phyloP scores from a whole-genome alignment of 2,329 filamentous ascomycete species.

The Fusarium cicatricum region DNA sequence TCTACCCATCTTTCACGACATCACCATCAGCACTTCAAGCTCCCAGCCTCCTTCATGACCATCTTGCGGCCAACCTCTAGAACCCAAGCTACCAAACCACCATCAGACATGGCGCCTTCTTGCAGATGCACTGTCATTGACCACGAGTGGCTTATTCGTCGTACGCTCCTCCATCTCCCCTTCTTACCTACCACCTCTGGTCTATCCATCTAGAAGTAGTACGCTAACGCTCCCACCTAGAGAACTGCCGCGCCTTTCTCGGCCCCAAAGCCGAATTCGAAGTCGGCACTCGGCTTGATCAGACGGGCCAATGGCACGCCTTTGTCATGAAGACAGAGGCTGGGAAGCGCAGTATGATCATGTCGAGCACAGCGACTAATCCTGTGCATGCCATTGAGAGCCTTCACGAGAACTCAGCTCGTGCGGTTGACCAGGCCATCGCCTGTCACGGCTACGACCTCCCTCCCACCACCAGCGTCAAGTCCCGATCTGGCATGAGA shows the following conservation, averaged over 20 bases:
- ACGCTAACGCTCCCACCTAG: conserved; percentile 14
- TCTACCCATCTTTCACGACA: not conserved
- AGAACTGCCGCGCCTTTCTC: conserved; percentile 41
- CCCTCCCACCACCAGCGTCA: conserved; percentile 21
- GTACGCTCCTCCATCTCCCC: conserved; percentile 3
- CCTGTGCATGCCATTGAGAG: conserved; percentile 46
- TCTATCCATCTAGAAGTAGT: not conserved
- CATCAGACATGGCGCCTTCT: conserved; percentile 20
- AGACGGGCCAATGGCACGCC: conserved; percentile 37
- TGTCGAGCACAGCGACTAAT: conserved; percentile 45
- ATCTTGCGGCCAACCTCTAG: conserved; percentile 17
- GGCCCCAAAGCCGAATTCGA: conserved; percentile 36
- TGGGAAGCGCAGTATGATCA: conserved; percentile 40
- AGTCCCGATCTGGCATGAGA: conserved; percentile 13
- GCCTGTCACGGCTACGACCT: conserved; percentile 46
- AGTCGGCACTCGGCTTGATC: conserved; percentile 37
- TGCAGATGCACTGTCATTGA: conserved; percentile 10
- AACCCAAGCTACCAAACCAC: not conserved
- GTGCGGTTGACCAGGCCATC: conserved; percentile 46
- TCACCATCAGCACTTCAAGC: not conserved
- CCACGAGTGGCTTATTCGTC: conserved; percentile 19
- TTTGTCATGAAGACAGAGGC: conserved; percentile 39
- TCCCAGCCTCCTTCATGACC: conserved; percentile 18
- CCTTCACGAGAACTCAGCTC: conserved; percentile 51
- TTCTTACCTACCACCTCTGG: not conserved